Evolutionary conservation across 371 early-diverging fungal species (phyloP), one percentile per base, ranked within the genome.

Genomic region (Caulochytrium protostelioides): DNA sequence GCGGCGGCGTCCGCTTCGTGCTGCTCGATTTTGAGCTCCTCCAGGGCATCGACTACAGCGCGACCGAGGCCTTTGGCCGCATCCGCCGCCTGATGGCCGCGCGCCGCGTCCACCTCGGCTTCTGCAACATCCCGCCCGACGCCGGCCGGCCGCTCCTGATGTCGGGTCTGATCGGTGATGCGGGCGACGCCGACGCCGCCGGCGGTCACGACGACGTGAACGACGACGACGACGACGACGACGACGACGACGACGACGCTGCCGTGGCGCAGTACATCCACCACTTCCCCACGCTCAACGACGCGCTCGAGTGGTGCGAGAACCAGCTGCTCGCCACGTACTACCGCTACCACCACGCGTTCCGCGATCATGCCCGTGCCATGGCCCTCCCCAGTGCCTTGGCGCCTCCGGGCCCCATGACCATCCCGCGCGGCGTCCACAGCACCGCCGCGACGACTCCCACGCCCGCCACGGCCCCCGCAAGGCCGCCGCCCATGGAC

Each of bases 251-350:
- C 10, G 23, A 25, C 7, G 18, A 13, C n/a, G 32, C 37, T 10
- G 14, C 22, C 4, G 35, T 28, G 12, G 45, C 52, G n/a, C 49
- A 5, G 5, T 8, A 9, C 6, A 34, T 77, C 16, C 72, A 79
- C 35, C 65, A 67, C 27, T 90, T 86, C 54, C 70, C 68, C 6
- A 67, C 65, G 10, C 50, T 81, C 6, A 81, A 86, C 47, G 76
- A 76, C 37, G 80, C 87, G 0, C 58, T 92, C 9, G 94, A 92
- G 56, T 89, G 83, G 76, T 87, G 87, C 40, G 94, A 92, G 48
- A 92, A 92, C 51, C 54, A 62, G 20, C 46, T 90, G 18, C 49
- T 92, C 28, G 62, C 66, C 35, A 63, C 62, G 16, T 79, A 72
- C 42, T 83, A 82, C 32, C 25, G 10, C 10, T 38, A 42, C n/a